Evolutionary conservation across 1,139 yeast genomes (phyloP).

Genomic region (Lodderomyces theae): DNA sequence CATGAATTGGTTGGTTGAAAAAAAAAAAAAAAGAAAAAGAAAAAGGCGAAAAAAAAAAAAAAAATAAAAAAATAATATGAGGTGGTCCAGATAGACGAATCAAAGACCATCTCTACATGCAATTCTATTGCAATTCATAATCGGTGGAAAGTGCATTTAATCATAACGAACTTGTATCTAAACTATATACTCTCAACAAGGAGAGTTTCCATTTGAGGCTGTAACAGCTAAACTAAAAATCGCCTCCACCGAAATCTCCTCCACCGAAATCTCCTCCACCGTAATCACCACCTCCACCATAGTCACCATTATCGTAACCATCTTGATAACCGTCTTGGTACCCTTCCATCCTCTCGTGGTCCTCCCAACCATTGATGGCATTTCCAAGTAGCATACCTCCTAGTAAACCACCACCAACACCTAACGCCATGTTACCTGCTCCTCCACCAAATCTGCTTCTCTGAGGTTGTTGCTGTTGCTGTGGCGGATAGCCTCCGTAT

Average conservation of each 20-base stretch:
- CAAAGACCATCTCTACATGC: not conserved
- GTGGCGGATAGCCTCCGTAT: conserved; percentile 19
- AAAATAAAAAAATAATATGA: too few relatives aligned
- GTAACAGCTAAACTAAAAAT: not conserved
- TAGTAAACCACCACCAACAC: conserved; percentile 77
- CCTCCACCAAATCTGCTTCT: conserved; percentile 17
- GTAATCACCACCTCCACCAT: conserved; percentile 18
- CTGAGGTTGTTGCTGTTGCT: conserved; percentile 18
- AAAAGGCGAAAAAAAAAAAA: not conserved
- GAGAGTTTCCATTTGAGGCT: too few relatives aligned
- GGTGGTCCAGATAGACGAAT: not conserved
- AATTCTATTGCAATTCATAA: not conserved
- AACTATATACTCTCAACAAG: not conserved
- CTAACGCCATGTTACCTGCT: conserved; percentile 55
- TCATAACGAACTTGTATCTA: too few relatives aligned
- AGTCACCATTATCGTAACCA: conserved; percentile 28
- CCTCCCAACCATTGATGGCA: conserved; percentile 31
- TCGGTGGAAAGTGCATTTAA: not conserved
- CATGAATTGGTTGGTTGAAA: conserved; percentile 15
- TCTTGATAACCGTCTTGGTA: conserved; percentile 34
- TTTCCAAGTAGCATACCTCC: conserved; percentile 68
- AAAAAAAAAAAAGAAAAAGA: conserved; percentile 4
- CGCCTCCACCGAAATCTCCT: conserved; percentile 16
- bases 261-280: conserved; percentile 27
- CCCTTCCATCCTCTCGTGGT: conserved; percentile 25